Conservation (phyloP, 1,284 basidiomycete genomes). For the Apiotrichum mycotoxinovorans region DNA sequence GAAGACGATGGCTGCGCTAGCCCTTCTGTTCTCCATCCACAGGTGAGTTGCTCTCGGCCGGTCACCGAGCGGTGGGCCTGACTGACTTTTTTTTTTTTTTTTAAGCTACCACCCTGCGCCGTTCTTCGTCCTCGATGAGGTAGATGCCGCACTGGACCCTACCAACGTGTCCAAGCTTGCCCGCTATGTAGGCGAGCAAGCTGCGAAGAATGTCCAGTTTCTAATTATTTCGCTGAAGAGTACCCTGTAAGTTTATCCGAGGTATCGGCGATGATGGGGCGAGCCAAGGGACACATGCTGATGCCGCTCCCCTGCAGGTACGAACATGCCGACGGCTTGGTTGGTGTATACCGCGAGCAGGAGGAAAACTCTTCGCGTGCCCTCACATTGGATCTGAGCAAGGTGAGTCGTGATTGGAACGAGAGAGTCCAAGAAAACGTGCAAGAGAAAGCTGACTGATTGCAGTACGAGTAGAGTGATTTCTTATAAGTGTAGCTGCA, state of each 20-base stretch:
- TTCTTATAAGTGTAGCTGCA: neutral
- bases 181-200: conserved; percentile 78
- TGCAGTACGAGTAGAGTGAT: neutral
- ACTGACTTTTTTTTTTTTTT: conserved; percentile 13
- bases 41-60: conserved; percentile 55
- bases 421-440: neutral
- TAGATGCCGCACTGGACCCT: conserved; percentile 94
- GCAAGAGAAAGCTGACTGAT: too few species aligned
- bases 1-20: conserved; percentile 95
- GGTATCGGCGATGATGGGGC: neutral
- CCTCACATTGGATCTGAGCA: conserved; percentile 68
- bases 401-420: conserved; percentile 51
- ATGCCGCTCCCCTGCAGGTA: conserved; percentile 55
- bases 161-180: conserved; percentile 92
- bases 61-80: too few species aligned
- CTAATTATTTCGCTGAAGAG: conserved; percentile 87
- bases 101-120: conserved; percentile 90
- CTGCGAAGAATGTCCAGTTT: conserved; percentile 72
- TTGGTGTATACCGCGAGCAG: conserved; percentile 91
- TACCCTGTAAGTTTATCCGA: conserved; percentile 33
- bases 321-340: conserved; percentile 83
- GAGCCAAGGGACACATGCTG: neutral
- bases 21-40: conserved; percentile 93
- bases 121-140: conserved; percentile 98
- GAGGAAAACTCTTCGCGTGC: conserved; percentile 85